Base-by-base conservation (phyloP, 1,284 basidiomycete species). In the Puccinia coronata region DNA sequence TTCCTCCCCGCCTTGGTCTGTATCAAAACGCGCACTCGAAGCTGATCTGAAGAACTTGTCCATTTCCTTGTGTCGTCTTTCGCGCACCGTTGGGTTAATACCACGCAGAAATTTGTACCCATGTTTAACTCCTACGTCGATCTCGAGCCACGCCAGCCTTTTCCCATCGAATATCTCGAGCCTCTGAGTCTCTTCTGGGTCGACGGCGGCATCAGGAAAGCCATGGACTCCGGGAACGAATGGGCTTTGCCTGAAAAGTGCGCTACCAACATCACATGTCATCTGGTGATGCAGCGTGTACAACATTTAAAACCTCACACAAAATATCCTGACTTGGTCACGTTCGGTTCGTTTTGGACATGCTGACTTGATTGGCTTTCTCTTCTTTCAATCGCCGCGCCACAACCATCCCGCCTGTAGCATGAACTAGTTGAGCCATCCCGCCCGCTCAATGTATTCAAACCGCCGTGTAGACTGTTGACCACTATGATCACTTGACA, bases 221-320 rank as follows among this genome's bases (percentile, higher is more conserved):
- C 92, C 20, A 92, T 91, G 86, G 87, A 88, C 31, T 88, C 92
- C 77, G 92, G 92, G 3, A 94, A 95, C 85, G 93, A 96, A 85
- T 93, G 92, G 14, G 93, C 93, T 0, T 86, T 96, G 73, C 95
- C 93, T 2, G 95, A 96, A 85, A 96, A 95, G 81, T 83, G 84
- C 76, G 82, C 85, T n/a, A n/a, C n/a, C n/a, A n/a, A n/a, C n/a
- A n/a, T n/a, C n/a, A n/a, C n/a, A n/a, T n/a, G n/a, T n/a, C n/a
- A n/a, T n/a, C n/a, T n/a, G n/a, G n/a, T n/a, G n/a, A n/a, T n/a
- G n/a, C n/a, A n/a, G n/a, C n/a, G n/a, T n/a, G n/a, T n/a, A n/a
- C n/a, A n/a, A n/a, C n/a, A n/a, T n/a, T n/a, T n/a, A n/a, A n/a
- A n/a, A n/a, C n/a, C n/a, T n/a, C n/a, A n/a, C n/a, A n/a, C n/a